phyloP scores from a whole-genome alignment of 768 basidiomycete species.

The Psilocybe sp. region DNA sequence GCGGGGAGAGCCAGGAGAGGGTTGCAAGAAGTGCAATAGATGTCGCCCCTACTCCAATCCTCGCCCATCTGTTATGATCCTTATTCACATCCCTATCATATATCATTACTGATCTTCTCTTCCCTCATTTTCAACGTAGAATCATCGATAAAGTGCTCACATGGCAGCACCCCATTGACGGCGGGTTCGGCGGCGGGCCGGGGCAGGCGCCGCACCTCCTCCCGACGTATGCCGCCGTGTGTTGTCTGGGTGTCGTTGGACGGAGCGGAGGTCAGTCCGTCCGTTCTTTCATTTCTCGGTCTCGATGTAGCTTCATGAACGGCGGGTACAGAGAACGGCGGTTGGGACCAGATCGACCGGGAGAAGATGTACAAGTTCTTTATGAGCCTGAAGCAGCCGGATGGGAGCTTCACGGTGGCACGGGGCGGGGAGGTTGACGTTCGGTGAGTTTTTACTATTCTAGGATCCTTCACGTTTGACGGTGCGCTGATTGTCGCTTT shows the following conservation, averaged over 20 bases:
- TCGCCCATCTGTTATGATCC: too few species aligned
- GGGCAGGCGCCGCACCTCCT: slow-evolving; percentile 86
- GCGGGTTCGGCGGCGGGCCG: slow-evolving; percentile 92
- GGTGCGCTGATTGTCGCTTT: too few species aligned
- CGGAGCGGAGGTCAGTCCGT: slow-evolving; percentile 54
- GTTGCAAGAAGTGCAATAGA: too few species aligned
- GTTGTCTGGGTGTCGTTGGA: slow-evolving; percentile 80
- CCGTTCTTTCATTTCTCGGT: too few species aligned
- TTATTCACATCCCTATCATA: neutral
- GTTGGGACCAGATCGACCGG: slow-evolving; percentile 89
- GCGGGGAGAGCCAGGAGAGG: too few species aligned
- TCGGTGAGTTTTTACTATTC: slow-evolving; percentile 46
- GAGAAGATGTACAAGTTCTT: slow-evolving; percentile 84
- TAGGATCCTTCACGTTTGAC: too few species aligned
- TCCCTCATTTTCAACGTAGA: slow-evolving; percentile 33
- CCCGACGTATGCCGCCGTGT: slow-evolving; percentile 87
- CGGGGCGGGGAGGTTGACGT: slow-evolving; percentile 91
- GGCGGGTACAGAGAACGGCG: slow-evolving; percentile 42
- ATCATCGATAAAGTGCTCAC: slow-evolving; percentile 77
- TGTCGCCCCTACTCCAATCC: too few species aligned
- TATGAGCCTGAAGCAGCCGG: slow-evolving; percentile 86
- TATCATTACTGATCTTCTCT: neutral
- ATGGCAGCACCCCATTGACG: slow-evolving; percentile 74
- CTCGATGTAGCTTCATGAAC: too few species aligned
- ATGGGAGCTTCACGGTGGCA: slow-evolving; percentile 91